These are phyloP conservation scores for Backusella sp. DNA, from an alignment of 192 early-diverging fungal genomes.

Conservation along the genomic window DNA sequence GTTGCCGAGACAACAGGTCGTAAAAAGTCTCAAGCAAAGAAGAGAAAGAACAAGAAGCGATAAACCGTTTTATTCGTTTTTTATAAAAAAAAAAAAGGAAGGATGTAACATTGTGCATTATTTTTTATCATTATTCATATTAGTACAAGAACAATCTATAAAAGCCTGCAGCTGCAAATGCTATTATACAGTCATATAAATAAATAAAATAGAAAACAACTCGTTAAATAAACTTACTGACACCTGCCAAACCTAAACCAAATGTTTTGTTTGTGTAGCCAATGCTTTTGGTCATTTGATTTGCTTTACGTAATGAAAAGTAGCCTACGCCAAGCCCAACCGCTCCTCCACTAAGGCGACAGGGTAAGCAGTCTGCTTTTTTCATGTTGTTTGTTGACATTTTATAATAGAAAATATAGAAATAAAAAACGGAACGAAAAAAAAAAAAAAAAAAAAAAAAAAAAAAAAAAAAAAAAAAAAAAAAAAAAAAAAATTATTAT, in stretches of 20 bases:
- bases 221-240: background rate
- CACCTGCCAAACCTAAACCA: constrained; percentile 10
- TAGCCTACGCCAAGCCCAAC: constrained; percentile 3
- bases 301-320: background rate
- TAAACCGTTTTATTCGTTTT: background rate
- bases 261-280: constrained; percentile 4
- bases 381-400: background rate
- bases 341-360: background rate
- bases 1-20: background rate
- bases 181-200: background rate
- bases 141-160: background rate
- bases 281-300: background rate
- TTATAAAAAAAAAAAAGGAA: too few relatives aligned
- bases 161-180: constrained; percentile 1
- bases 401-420: background rate
- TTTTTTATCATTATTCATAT: background rate
- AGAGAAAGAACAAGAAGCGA: constrained; percentile 6
- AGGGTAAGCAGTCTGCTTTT: background rate
- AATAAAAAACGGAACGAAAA: background rate
- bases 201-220: background rate
- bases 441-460: too few relatives aligned
- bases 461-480: too few relatives aligned
- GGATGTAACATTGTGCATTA: background rate
- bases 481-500: too few relatives aligned
- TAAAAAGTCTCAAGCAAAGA: background rate